Base-by-base conservation (phyloP, 306 rosid genomes). In the Acacia crassicarpa region DNA sequence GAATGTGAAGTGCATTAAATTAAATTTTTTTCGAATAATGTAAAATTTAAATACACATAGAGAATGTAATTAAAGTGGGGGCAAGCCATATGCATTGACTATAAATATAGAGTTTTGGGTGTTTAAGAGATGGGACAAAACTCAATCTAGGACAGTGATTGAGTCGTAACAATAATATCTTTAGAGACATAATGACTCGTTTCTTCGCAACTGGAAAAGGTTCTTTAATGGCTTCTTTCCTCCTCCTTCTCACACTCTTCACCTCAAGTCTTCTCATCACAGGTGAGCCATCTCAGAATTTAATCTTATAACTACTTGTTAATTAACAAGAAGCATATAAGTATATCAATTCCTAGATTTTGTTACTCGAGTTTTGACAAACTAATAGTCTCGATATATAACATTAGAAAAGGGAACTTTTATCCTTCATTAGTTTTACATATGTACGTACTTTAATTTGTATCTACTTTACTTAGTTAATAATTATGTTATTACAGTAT, bases 251-350 rank as follows among this genome's bases (percentile, higher is more conserved):
- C 15, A 77, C 76, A 41, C 45, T 83, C 0, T 44, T 78, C 46
- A 51, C 77, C 0, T 53, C 66, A 2, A 67, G 66, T 83, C 83
- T 78, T 73, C 77, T 46, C 77, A 73, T 74, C 20, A 66, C 86
- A 15, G 79, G 86, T 83, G 65, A 51, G 58, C 58, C 58, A 51
- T 15, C 58, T 15, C 58, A 51, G 22, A 5, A 17, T 16, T 51
- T 9, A 43, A 10, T 44, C 3, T 14, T 16, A 51, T 16, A 8
- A 17, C 3, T 58, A 58, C 13, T n/a, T n/a, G 65, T 8, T 8
- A 17, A 13, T 19, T 15, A 22, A 20, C 1, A 0, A 54, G n/a
- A 17, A 5, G 0, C 5, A 51, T 17, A 58, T 6, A 56, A 20
- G 9, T 56, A 20, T 56, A 20, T 56, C 62, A 8, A 13, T 56